phyloP scores from a whole-genome alignment of 495 filamentous ascomycete species.

The Podospora didyma region DNA sequence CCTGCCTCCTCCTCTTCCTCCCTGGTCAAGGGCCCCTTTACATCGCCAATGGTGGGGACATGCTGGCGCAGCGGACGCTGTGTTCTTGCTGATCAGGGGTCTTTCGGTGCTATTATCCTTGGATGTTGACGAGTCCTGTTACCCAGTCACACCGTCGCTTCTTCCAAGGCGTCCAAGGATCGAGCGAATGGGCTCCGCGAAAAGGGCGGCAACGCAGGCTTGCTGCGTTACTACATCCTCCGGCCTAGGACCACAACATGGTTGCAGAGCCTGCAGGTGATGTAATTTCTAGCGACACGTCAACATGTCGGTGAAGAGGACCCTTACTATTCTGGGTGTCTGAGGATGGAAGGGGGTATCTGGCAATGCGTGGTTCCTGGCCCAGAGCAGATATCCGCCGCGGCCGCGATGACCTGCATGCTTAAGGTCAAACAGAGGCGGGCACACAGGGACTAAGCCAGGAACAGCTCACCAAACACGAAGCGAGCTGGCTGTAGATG shows the following conservation, averaged over 20 bases:
- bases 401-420: conserved; percentile 20
- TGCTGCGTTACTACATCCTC: conserved; percentile 17
- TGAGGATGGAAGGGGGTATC: not conserved
- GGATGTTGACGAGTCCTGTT: not conserved
- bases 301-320: conserved; percentile 29
- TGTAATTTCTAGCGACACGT: conserved; percentile 25
- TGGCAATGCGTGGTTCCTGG: conserved; percentile 6
- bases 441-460: conserved; percentile 10
- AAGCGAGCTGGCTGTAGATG: too few species aligned
- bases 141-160: conserved; percentile 13
- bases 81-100: conserved; percentile 5
- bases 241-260: conserved; percentile 19
- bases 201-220: not conserved
- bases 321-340: conserved; percentile 10
- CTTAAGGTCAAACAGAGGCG: conserved; percentile 25
- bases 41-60: not conserved
- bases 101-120: conserved; percentile 10
- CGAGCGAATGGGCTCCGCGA: conserved; percentile 10
- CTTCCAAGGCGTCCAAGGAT: conserved; percentile 8
- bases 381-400: conserved; percentile 13
- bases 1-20: not conserved
- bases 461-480: conserved; percentile 12
- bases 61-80: not conserved
- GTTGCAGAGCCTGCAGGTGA: conserved; percentile 11
- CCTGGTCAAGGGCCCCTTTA: not conserved